Evolutionary conservation across 805 yeast species (phyloP).

Genomic region (Candida takata): DNA sequence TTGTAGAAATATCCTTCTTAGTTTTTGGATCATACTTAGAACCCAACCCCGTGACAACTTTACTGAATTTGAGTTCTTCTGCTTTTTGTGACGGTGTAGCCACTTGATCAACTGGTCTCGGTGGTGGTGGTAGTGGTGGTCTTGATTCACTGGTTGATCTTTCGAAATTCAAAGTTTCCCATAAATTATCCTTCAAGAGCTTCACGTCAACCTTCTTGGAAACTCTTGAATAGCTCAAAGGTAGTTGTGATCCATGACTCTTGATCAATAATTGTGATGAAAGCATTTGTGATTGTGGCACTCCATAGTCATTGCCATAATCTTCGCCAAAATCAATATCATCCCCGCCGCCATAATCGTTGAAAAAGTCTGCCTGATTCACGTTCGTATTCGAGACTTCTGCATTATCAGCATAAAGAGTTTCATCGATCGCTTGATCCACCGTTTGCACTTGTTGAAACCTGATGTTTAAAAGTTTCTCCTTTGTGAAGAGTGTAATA

Average conservation of each 20-base stretch:
- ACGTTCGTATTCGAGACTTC: constrained; percentile 21
- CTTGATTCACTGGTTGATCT: constrained; percentile 5
- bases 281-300: constrained; percentile 14
- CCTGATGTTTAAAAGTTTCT: constrained; percentile 37
- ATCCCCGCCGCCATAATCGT: constrained; percentile 30
- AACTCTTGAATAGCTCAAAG: constrained; percentile 54
- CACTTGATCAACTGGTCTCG: background rate
- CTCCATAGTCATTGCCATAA: constrained; percentile 26
- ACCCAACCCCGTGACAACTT: constrained; percentile 43
- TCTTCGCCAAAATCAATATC: constrained; percentile 21
- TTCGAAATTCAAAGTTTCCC: constrained; percentile 43
- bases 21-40: constrained; percentile 48
- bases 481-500: constrained; percentile 62
- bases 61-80: constrained; percentile 31
- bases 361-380: constrained; percentile 35
- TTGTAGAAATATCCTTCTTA: constrained; percentile 66
- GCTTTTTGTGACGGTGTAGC: background rate
- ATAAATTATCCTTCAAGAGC: constrained; percentile 66
- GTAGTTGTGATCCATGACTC: constrained; percentile 23
- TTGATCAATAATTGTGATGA: constrained; percentile 18
- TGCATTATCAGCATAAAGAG: constrained; percentile 61
- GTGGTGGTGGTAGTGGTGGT: background rate
- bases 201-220: constrained; percentile 78
- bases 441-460: constrained; percentile 20
- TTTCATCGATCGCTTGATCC: constrained; percentile 46